These are phyloP conservation scores for Poronia punctata DNA, from an alignment of 495 filamentous ascomycete species.

Conservation along the genomic window DNA sequence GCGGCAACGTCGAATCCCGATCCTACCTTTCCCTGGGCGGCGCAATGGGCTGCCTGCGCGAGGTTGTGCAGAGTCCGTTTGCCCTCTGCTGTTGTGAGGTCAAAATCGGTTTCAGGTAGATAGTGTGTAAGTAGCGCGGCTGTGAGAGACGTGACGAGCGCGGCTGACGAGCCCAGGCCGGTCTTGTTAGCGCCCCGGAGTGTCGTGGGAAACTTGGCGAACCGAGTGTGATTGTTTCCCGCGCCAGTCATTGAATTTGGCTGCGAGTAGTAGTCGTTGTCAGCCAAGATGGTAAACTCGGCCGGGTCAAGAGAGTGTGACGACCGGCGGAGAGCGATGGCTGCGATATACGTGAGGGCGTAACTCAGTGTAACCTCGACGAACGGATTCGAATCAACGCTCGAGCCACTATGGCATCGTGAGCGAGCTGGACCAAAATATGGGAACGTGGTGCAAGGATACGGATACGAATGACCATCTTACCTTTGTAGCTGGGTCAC, in stretches of 20 bases:
- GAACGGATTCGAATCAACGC: slow-evolving; percentile 60
- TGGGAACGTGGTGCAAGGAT: slow-evolving; percentile 5
- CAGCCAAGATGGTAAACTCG: slow-evolving; percentile 81
- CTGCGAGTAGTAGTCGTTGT: slow-evolving; percentile 94
- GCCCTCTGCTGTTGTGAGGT: slow-evolving; percentile 30
- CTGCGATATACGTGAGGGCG: slow-evolving; percentile 70
- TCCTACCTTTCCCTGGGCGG: slow-evolving; percentile 93
- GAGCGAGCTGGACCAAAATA: slow-evolving; percentile 4
- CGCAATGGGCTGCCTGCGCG: slow-evolving; percentile 87
- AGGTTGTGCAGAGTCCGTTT: slow-evolving; percentile 71
- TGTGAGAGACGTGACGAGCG: slow-evolving; percentile 85
- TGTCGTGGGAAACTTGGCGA: slow-evolving; percentile 70
- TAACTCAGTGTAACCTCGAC: slow-evolving; percentile 86
- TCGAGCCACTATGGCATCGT: slow-evolving; percentile 20
- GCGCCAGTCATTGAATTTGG: slow-evolving; percentile 26
- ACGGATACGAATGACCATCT: slow-evolving; percentile 26
- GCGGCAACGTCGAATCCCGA: slow-evolving; percentile 95
- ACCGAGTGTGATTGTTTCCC: slow-evolving; percentile 37
- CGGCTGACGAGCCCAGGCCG: slow-evolving; percentile 90
- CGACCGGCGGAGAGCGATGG: slow-evolving; percentile 45
- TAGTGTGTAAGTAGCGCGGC: slow-evolving; percentile 75
- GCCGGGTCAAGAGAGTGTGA: slow-evolving; percentile 56
- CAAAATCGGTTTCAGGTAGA: slow-evolving; percentile 55
- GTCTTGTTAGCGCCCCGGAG: slow-evolving; percentile 85
- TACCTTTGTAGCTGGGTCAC: slow-evolving; percentile 76